Evolutionary conservation across 2,329 filamentous ascomycete genomes (phyloP).

Genomic region (Diaporthe capsici): DNA sequence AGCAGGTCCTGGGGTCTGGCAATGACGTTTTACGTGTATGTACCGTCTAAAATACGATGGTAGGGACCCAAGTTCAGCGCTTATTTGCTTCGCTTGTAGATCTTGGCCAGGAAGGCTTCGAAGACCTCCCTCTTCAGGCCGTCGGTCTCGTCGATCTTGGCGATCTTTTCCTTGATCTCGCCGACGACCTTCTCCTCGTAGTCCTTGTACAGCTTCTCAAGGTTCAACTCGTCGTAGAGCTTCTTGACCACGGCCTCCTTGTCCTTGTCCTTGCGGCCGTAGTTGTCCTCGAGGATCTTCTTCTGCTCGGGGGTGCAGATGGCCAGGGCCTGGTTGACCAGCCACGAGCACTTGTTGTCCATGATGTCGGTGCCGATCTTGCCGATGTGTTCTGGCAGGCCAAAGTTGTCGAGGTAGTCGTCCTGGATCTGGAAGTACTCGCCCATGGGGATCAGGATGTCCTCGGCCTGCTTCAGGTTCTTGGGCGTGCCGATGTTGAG

Average conservation of each 20-base stretch:
- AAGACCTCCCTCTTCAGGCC: slow-evolving; percentile 94
- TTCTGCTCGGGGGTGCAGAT: slow-evolving; percentile 88
- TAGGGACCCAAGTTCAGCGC: not conserved
- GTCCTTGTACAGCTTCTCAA: slow-evolving; percentile 86
- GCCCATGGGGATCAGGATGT: slow-evolving; percentile 95
- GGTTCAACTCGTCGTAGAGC: slow-evolving; percentile 86
- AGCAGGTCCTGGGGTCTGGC: not conserved
- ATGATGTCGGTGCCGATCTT: slow-evolving; percentile 99
- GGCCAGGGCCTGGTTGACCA: slow-evolving; percentile 93
- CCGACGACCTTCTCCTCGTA: slow-evolving; percentile 90
- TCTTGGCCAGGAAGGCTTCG: slow-evolving; percentile 92
- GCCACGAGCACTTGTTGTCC: slow-evolving; percentile 99
- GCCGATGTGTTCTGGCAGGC: slow-evolving; percentile 90
- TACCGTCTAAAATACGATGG: slow-evolving; percentile 33
- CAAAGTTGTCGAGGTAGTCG: slow-evolving; percentile 98
- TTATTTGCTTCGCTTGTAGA: slow-evolving; percentile 98
- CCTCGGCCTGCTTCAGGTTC: slow-evolving; percentile 90
- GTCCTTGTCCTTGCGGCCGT: slow-evolving; percentile 89
- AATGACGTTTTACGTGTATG: slow-evolving; percentile 14
- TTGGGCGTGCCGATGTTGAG: slow-evolving; percentile 86
- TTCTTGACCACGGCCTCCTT: slow-evolving; percentile 90
- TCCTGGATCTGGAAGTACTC: slow-evolving; percentile 99
- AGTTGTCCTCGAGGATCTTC: slow-evolving; percentile 89
- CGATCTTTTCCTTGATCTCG: slow-evolving; percentile 84
- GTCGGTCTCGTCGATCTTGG: slow-evolving; percentile 83